phyloP scores from a whole-genome alignment of 768 basidiomycete genomes.

The Naganishia kalamii region DNA sequence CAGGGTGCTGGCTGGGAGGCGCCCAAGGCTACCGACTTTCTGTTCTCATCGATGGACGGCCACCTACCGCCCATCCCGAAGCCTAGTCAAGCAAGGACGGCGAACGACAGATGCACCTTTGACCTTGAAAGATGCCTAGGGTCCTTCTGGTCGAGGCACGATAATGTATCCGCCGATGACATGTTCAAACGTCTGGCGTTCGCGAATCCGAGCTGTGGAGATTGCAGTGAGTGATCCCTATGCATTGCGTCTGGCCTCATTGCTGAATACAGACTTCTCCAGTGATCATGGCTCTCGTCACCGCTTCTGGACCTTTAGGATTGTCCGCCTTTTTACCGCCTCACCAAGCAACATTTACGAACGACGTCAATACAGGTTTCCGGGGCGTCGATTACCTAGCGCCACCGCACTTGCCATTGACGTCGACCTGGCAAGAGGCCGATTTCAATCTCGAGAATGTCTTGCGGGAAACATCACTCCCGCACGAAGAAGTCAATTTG shows the following conservation, averaged over 20 bases:
- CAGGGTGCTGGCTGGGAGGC: conserved; percentile 35
- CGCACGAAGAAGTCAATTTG: conserved; percentile 30
- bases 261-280: not conserved
- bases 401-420: conserved; percentile 42
- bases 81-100: conserved; percentile 4
- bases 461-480: conserved; percentile 30
- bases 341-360: conserved; percentile 26
- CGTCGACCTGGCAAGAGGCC: conserved; percentile 42
- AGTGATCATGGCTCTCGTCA: conserved; percentile 41
- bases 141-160: conserved; percentile 34
- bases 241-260: not conserved
- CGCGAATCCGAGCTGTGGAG: conserved; percentile 43
- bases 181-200: conserved; percentile 46
- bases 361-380: not conserved
- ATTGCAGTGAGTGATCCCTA: conserved; percentile 36
- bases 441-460: conserved; percentile 38
- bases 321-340: conserved; percentile 43
- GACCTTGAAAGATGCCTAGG: conserved; percentile 43
- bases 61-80: conserved; percentile 38
- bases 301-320: conserved; percentile 38
- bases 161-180: conserved; percentile 30
- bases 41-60: conserved; percentile 42
- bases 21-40: conserved; percentile 38
- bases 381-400: conserved; percentile 29
- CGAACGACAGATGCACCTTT: conserved; percentile 29